Evolutionary conservation across 805 yeast species (phyloP).

Genomic region (Scheffersomyces ergatensis): DNA sequence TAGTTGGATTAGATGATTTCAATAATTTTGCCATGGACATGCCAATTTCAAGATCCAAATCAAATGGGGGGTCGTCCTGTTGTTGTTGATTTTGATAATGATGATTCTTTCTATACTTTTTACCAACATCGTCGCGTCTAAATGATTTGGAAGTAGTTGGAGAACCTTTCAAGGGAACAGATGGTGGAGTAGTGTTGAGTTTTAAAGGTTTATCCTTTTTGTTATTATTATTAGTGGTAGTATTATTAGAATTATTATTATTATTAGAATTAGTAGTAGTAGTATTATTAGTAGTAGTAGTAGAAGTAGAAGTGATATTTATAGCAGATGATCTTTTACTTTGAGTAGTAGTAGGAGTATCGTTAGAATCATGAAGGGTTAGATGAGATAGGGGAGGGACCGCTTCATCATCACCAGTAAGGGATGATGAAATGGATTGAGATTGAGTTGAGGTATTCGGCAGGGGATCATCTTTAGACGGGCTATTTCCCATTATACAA

Average conservation of each 20-base stretch:
- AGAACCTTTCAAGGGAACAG: too few species aligned
- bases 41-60: slow-evolving; percentile 42
- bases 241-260: slow-evolving; percentile 2
- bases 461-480: slow-evolving; percentile 52
- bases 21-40: slow-evolving; percentile 45
- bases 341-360: slow-evolving; percentile 3
- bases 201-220: slow-evolving; percentile 1
- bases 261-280: background rate
- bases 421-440: slow-evolving; percentile 12
- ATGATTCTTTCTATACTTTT: slow-evolving; percentile 8
- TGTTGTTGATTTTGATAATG: slow-evolving; percentile 5
- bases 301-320: background rate
- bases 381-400: slow-evolving; percentile 41
- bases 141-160: slow-evolving; percentile 5
- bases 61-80: slow-evolving; percentile 4
- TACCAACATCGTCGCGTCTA: background rate
- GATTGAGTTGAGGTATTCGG: slow-evolving; percentile 36
- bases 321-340: slow-evolving; percentile 9
- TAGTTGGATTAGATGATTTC: slow-evolving; percentile 5
- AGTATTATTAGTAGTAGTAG: slow-evolving; percentile 3
- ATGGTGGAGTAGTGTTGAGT: slow-evolving; percentile 3
- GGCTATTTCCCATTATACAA: slow-evolving; percentile 59
- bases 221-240: background rate
- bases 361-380: slow-evolving; percentile 4
- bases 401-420: slow-evolving; percentile 37